Evolutionary conservation across 257 asterid genomes (phyloP).

Genomic region (Penstemon newberryi): DNA sequence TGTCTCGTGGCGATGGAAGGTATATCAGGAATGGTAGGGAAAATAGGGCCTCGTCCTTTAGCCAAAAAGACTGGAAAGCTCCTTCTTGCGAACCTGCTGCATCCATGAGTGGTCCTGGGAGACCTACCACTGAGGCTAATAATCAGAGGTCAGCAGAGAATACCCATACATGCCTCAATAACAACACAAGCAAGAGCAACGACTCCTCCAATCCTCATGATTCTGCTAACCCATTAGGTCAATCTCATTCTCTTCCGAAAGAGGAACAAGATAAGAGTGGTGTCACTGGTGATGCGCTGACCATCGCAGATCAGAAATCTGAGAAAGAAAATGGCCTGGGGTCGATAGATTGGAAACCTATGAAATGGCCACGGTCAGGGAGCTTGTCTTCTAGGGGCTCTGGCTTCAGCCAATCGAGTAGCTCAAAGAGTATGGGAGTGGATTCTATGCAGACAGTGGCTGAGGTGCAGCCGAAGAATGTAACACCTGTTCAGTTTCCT

Average conservation of each 20-base stretch:
- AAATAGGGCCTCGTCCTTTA: conserved; percentile 54
- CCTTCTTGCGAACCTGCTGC: conserved; percentile 57
- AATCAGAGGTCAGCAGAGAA: conserved; percentile 64
- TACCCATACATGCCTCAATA: conserved; percentile 32
- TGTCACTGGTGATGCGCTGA: conserved; percentile 31
- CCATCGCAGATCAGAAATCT: conserved; percentile 42
- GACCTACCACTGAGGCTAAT: conserved; percentile 45
- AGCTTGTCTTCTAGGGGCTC: conserved; percentile 59
- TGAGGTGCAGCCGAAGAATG: conserved; percentile 40
- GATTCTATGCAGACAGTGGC: conserved; percentile 43
- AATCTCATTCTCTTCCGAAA: conserved; percentile 42
- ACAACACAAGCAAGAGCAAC: conserved; percentile 26
- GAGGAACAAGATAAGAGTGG: conserved; percentile 50
- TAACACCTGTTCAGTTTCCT: conserved; percentile 35
- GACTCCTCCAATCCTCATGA: conserved; percentile 34
- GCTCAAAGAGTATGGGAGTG: conserved; percentile 51
- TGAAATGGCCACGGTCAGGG: conserved; percentile 60
- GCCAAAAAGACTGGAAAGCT: conserved; percentile 75
- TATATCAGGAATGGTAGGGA: conserved; percentile 61
- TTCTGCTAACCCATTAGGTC: conserved; percentile 39
- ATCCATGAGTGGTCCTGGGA: conserved; percentile 59
- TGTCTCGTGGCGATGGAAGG: conserved; percentile 61
- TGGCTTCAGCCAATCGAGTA: conserved; percentile 50
- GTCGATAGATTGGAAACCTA: conserved; percentile 59
- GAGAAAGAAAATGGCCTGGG: conserved; percentile 63